These are phyloP conservation scores for Thozetella sp. DNA, from an alignment of 495 filamentous ascomycete genomes.

Conservation along the genomic window DNA sequence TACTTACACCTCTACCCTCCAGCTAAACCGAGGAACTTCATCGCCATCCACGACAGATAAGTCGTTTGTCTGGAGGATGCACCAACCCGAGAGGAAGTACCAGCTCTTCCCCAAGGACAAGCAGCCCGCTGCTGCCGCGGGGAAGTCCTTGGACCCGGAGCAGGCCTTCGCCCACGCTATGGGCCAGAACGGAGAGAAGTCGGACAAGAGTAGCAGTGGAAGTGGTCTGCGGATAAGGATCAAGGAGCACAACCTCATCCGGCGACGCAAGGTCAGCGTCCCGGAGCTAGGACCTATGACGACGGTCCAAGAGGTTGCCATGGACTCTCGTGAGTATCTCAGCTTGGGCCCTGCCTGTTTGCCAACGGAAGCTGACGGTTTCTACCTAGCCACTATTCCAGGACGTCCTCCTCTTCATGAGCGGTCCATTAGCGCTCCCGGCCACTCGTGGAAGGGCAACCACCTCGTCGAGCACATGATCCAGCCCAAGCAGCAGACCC, in stretches of 20 bases:
- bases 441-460: constrained; percentile 45
- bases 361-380: constrained; percentile 22
- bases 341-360: not conserved
- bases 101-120: constrained; percentile 53
- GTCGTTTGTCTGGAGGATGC: constrained; percentile 54
- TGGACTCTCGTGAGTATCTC: constrained; percentile 67
- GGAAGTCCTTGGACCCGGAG: constrained; percentile 52
- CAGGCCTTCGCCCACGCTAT: constrained; percentile 46
- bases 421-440: constrained; percentile 67
- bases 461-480: constrained; percentile 38
- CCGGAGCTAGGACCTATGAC: constrained; percentile 69
- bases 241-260: constrained; percentile 52
- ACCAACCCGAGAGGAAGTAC: constrained; percentile 51
- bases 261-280: constrained; percentile 63
- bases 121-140: constrained; percentile 30
- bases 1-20: constrained; percentile 16
- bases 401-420: constrained; percentile 68
- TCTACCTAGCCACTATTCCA: constrained; percentile 68
- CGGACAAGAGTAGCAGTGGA: constrained; percentile 37
- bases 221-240: constrained; percentile 46
- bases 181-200: constrained; percentile 41
- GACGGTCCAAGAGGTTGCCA: constrained; percentile 64
- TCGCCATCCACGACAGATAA: constrained; percentile 30
- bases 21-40: constrained; percentile 33
- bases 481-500: constrained; percentile 24